These are phyloP conservation scores for Thermochaetoides thermophila DNA, from an alignment of 495 filamentous ascomycete genomes.

Conservation along the genomic window DNA sequence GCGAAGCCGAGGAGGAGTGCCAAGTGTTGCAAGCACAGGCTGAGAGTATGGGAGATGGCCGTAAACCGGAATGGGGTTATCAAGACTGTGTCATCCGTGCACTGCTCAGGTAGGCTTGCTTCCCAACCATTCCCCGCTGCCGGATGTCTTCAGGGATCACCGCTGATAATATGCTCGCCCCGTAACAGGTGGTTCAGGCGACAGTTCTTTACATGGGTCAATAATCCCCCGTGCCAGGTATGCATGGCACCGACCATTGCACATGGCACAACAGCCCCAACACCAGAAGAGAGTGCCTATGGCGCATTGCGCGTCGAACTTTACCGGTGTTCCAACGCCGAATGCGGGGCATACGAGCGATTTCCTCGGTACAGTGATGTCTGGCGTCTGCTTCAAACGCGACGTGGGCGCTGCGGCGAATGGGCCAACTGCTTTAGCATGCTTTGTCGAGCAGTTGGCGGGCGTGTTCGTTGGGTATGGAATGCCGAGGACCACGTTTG, in stretches of 20 bases:
- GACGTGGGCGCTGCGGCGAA: slow-evolving; percentile 76
- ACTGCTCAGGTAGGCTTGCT: slow-evolving; percentile 50
- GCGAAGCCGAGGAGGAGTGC: slow-evolving; percentile 83
- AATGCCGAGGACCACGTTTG: slow-evolving; percentile 94
- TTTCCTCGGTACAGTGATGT: slow-evolving; percentile 95
- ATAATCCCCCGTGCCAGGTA: slow-evolving; percentile 73
- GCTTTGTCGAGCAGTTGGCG: slow-evolving; percentile 86
- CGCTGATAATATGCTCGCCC: slow-evolving; percentile 14
- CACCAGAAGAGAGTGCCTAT: slow-evolving; percentile 73
- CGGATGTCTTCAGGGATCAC: not conserved
- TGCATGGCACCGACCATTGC: slow-evolving; percentile 75
- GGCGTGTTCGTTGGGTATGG: slow-evolving; percentile 94
- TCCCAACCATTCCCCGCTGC: not conserved
- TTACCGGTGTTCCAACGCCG: slow-evolving; percentile 60
- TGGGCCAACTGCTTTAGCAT: slow-evolving; percentile 99
- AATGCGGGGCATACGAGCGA: slow-evolving; percentile 65
- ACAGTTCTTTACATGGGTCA: slow-evolving; percentile 90
- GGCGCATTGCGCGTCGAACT: slow-evolving; percentile 79
- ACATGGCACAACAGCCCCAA: slow-evolving; percentile 67
- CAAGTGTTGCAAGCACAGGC: slow-evolving; percentile 78
- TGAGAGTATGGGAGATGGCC: slow-evolving; percentile 59
- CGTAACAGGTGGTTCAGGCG: slow-evolving; percentile 78
- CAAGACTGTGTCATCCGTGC: slow-evolving; percentile 94
- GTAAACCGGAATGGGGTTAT: slow-evolving; percentile 87
- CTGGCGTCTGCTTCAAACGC: slow-evolving; percentile 77